Percentiles rank a stretch among this genome's conserved stretches.
These are phyloP conservation scores for Mycena capillaripes DNA, from an alignment of 768 basidiomycete genomes.

Conservation along the genomic window DNA sequence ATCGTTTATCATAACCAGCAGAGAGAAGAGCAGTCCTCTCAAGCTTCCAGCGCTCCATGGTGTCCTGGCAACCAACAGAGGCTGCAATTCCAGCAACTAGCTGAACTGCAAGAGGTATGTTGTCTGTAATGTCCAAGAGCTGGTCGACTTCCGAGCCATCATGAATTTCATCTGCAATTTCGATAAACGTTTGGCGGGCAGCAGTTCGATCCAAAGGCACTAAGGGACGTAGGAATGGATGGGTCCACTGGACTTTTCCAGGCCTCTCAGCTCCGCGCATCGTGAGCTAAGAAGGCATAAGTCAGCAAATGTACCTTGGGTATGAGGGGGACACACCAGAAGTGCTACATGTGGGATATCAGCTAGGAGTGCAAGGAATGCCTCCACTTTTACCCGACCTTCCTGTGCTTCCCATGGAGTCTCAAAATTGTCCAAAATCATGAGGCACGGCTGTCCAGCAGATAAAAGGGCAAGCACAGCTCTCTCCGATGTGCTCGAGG, in stretches of 20 bases:
- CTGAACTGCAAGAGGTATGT: too few species aligned
- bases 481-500: not conserved
- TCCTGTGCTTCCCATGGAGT: conserved; percentile 7
- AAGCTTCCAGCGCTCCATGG: not conserved
- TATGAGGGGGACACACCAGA: not conserved
- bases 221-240: conserved; percentile 22
- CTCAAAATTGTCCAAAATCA: conserved; percentile 21
- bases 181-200: conserved; percentile 10
- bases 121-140: too few species aligned
- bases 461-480: not conserved
- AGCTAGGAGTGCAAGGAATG: not conserved
- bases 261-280: too few species aligned
- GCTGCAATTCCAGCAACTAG: conserved; percentile 7
- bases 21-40: conserved; percentile 19
- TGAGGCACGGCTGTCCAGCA: not conserved
- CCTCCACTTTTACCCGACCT: not conserved
- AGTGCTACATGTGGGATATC: too few species aligned
- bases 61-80: not conserved
- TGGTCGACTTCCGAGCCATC: too few species aligned
- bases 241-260: conserved; percentile 18
- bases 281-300: not conserved
- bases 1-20: conserved; percentile 10
- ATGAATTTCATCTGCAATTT: conserved; percentile 10
- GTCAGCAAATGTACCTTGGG: not conserved
- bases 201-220: not conserved